Conservation (phyloP, 2,329 filamentous ascomycete genomes). For the Penicillium corylophilum region DNA sequence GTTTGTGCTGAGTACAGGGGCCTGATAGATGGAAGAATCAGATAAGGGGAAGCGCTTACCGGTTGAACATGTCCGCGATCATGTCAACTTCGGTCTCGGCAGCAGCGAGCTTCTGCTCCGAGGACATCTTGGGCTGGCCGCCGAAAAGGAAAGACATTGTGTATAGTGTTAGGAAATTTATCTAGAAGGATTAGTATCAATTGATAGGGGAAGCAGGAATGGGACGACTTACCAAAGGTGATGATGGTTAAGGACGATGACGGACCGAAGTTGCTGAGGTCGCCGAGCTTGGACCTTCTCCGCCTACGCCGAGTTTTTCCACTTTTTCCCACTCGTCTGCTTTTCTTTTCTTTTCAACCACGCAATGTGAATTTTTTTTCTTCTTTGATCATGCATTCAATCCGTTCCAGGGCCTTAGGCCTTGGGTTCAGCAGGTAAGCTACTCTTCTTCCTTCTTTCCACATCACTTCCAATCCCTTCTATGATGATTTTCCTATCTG, state of each 20-base stretch:
- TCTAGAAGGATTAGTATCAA: not conserved
- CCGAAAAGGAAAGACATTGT: constrained; percentile 74
- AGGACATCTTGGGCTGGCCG: constrained; percentile 77
- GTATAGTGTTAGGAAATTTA: constrained; percentile 19
- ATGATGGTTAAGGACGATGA: constrained; percentile 11
- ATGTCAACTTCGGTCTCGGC: constrained; percentile 98
- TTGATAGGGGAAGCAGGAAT: constrained; percentile 2
- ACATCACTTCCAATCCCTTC: constrained; percentile 9
- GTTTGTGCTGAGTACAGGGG: not conserved
- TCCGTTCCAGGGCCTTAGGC: constrained; percentile 37
- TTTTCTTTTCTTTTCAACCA: constrained; percentile 13
- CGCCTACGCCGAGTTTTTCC: constrained; percentile 20
- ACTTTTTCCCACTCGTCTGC: constrained; percentile 9
- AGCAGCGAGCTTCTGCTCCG: constrained; percentile 94
- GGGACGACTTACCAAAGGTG: not conserved
- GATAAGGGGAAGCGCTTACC: constrained; percentile 57
- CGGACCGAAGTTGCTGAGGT: constrained; percentile 12
- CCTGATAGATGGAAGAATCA: not conserved
- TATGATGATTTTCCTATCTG: constrained; percentile 46
- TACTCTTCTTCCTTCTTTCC: constrained; percentile 5
- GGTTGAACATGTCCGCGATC: constrained; percentile 96
- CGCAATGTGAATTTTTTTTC: constrained; percentile 25
- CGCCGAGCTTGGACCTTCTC: constrained; percentile 29
- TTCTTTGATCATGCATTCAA: constrained; percentile 43
- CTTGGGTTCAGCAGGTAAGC: constrained; percentile 39